phyloP scores from a whole-genome alignment of 208 protist species.

The Porcisia deanei region DNA sequence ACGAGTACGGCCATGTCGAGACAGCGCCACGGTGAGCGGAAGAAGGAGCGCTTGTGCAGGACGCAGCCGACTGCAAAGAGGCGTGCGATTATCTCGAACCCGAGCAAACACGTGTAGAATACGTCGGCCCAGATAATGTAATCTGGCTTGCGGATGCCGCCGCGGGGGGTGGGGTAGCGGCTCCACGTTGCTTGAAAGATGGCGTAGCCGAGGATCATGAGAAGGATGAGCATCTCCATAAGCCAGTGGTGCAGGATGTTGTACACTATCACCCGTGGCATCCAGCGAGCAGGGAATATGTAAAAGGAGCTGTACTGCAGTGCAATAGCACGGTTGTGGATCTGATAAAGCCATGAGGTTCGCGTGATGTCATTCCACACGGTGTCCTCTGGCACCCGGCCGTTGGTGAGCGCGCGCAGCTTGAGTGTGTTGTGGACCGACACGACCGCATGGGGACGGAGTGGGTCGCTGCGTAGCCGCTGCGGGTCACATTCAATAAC shows the following conservation, averaged over 20 bases:
- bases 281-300: conserved; percentile 82
- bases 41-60: conserved; percentile 75
- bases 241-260: conserved; percentile 92
- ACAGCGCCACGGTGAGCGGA: conserved; percentile 92
- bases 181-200: conserved; percentile 87
- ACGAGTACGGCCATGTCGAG: conserved; percentile 90
- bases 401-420: conserved; percentile 52
- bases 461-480: conserved; percentile 50
- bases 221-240: conserved; percentile 71
- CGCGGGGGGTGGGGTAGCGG: conserved; percentile 46
- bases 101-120: conserved; percentile 84
- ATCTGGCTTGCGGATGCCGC: conserved; percentile 50
- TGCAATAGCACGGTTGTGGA: conserved; percentile 77
- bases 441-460: conserved; percentile 46
- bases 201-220: conserved; percentile 79
- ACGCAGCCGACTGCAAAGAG: conserved; percentile 87
- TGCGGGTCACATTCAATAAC: conserved; percentile 65
- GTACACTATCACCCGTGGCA: conserved; percentile 87
- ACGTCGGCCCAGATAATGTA: conserved; percentile 86
- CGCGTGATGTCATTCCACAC: conserved; percentile 44
- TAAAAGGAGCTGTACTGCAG: conserved; percentile 85
- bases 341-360: conserved; percentile 74
- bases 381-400: conserved; percentile 58
- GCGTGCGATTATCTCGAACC: conserved; percentile 79
- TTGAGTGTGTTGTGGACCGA: conserved; percentile 73